Base-by-base conservation (phyloP, 2,329 filamentous ascomycete species). In the Aspergillus costaricaensis region DNA sequence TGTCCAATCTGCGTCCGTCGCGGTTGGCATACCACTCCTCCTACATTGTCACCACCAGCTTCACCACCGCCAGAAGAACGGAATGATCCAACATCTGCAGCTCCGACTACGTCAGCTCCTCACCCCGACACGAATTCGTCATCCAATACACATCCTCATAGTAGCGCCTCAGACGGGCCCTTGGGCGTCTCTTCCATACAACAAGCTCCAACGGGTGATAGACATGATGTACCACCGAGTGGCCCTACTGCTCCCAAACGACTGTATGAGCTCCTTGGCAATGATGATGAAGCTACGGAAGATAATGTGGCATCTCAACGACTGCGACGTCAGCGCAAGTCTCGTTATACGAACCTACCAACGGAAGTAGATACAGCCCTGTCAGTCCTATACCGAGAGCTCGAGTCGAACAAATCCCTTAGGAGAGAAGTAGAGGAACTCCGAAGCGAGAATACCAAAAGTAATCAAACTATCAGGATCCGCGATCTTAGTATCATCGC, bases 301-400 rank as follows among this genome's bases (percentile, higher is more conserved):
- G 41, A 14, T 14, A 44, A 10, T 5, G 27, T 1, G 10, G 12
- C 10, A 30, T 12, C 10, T 8, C 41, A 19, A 12, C 17, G 41
- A 19, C 41, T 10, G 10, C 41, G 41, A 21, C 41, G 41, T 3
- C 41, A 17, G 17, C 17, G 41, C 41, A 44, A 21, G 12, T 44
- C 41, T 44, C 41, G 41, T 4, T 44, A 44, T 44, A 21, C 15
- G 10, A 44, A 12, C 17, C 27, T 51, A 7, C 48, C 48, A 8
- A 15, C 19, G 23, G 58, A 60, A 4, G 52, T 60, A 8, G 58
- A 60, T 6, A 36, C 32, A 7, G 43, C 58, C 6, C 52, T 60
- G 5, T 41, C 36, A 2, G 53, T 60, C 10, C 36, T 60, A 14
- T 56, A 60, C 17, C 47, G 58, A 10, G 58, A 60, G 19, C 44